Conservation (phyloP, 78 protist species). For the Diacronema lutheri region DNA sequence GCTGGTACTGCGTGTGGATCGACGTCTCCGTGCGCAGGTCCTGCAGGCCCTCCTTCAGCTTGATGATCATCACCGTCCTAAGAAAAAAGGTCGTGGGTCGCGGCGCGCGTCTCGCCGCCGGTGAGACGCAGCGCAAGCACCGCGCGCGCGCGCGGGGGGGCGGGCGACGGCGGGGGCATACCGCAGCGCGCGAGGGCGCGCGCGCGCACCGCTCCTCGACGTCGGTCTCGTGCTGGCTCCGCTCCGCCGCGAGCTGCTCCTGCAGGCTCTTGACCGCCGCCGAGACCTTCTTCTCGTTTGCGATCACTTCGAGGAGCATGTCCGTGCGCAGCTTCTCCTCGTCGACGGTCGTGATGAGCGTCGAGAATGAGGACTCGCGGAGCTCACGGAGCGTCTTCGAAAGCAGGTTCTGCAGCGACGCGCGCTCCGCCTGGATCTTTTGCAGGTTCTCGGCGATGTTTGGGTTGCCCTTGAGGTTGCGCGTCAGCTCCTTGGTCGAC, state of each 20-base stretch:
- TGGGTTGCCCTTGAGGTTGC: conserved; percentile 37
- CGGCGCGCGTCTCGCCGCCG: background rate
- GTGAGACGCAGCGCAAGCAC: background rate
- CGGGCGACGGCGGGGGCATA: background rate
- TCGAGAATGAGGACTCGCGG: background rate
- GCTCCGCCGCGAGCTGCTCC: background rate
- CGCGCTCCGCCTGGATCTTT: conserved; percentile 31
- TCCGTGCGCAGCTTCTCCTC: background rate
- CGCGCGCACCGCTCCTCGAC: background rate
- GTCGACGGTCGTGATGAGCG: conserved; percentile 7
- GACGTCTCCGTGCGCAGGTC: background rate
- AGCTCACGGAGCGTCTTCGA: conserved; percentile 14
- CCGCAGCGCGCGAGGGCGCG: no score
- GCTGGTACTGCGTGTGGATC: background rate
- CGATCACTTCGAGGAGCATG: background rate
- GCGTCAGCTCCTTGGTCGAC: conserved; percentile 22
- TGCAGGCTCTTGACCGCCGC: background rate
- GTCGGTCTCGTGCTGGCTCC: background rate
- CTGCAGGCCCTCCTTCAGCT: background rate
- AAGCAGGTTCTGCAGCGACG: background rate
- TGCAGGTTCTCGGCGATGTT: conserved; percentile 35
- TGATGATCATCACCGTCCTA: background rate
- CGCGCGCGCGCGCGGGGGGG: background rate
- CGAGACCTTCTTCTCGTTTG: background rate
- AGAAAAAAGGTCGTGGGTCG: no score